These are phyloP conservation scores for Hirschfeldia incana DNA, from an alignment of 345 rosid species.

Conservation along the genomic window DNA sequence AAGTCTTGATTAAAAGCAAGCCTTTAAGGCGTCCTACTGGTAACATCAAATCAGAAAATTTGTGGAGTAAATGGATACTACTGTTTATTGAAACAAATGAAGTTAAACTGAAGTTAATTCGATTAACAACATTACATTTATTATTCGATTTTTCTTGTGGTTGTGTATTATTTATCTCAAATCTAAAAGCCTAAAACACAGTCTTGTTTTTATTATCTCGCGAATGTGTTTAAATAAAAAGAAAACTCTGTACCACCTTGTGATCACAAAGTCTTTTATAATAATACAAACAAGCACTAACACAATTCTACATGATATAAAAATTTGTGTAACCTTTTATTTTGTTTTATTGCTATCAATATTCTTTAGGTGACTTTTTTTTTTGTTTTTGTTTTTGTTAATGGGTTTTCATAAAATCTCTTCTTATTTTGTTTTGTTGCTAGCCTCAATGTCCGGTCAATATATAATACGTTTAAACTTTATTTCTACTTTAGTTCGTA, in stretches of 20 bases:
- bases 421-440: not conserved
- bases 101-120: not conserved
- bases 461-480: not conserved
- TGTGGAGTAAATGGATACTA: not conserved
- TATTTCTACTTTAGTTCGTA: not conserved
- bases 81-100: not conserved
- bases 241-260: not conserved
- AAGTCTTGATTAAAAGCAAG: slow-evolving; percentile 32
- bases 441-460: not conserved
- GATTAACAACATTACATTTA: not conserved
- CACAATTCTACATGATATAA: not conserved
- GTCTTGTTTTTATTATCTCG: not conserved
- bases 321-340: not conserved
- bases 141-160: not conserved
- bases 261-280: no score
- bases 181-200: not conserved
- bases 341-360: not conserved
- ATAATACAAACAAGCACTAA: not conserved
- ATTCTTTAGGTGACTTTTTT: not conserved
- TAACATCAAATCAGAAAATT: not conserved
- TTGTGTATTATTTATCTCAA: not conserved
- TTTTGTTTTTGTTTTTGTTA: not conserved
- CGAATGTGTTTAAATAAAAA: not conserved
- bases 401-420: no score
- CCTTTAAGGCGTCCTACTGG: not conserved